Percentiles rank a stretch among this genome's conserved stretches.
These are phyloP conservation scores for Melampsora larici-populina DNA, from an alignment of 1,284 basidiomycete species.

Conservation along the genomic window DNA sequence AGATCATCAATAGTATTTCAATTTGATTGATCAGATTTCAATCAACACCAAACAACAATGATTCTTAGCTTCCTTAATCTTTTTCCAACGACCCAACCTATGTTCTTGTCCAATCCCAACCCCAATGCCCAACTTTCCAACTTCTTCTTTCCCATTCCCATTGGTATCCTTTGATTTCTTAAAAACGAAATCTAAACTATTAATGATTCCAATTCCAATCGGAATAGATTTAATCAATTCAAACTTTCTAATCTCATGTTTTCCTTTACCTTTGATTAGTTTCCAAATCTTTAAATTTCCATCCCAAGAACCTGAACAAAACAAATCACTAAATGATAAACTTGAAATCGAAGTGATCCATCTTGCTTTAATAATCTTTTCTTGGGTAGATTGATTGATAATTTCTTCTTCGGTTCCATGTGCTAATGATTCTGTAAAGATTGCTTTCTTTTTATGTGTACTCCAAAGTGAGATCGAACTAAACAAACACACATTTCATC, in stretches of 20 bases:
- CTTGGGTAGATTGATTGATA: constrained; percentile 68
- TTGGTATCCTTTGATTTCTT: constrained; percentile 30
- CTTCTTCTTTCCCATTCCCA: constrained; percentile 51
- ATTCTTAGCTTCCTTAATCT: constrained; percentile 69
- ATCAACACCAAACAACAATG: constrained; percentile 8
- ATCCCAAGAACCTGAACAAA: constrained; percentile 92
- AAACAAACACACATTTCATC: background rate
- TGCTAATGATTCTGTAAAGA: constrained; percentile 76
- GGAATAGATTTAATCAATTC: constrained; percentile 66
- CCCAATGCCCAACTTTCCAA: constrained; percentile 67
- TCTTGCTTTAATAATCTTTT: constrained; percentile 67
- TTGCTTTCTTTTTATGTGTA: constrained; percentile 91
- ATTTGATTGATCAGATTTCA: constrained; percentile 20
- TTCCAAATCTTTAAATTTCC: constrained; percentile 84
- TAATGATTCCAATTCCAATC: constrained; percentile 76
- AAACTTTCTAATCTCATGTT: constrained; percentile 25
- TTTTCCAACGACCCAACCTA: constrained; percentile 81
- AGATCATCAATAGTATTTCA: no score
- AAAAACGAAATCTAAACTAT: constrained; percentile 76
- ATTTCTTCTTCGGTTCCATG: constrained; percentile 73
- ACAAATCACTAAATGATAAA: constrained; percentile 82
- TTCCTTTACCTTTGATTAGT: constrained; percentile 61
- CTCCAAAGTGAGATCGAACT: constrained; percentile 89
- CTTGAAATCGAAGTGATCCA: constrained; percentile 84
- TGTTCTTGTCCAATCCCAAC: constrained; percentile 83